Base-by-base conservation (phyloP, 495 filamentous ascomycete species). In the Aspergillus saccharolyticus region DNA sequence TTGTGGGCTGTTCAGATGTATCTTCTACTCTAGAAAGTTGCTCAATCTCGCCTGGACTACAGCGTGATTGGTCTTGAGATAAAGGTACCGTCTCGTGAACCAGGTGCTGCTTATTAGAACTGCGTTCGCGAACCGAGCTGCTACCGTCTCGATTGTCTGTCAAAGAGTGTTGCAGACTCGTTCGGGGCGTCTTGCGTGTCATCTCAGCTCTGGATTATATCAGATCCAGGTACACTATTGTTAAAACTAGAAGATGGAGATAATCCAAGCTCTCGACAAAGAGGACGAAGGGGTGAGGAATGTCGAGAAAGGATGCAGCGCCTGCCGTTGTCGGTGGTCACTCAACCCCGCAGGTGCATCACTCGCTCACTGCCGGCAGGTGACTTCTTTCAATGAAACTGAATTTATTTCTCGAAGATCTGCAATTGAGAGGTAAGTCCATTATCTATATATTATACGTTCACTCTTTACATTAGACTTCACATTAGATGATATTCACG, bases 1-100 rank as follows among this genome's bases (percentile, higher is more conserved):
- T 80, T 12, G 74, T 78, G 6, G 77, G 77, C 51, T 77, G 73
- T 17, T 70, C 68, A 56, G 68, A 69, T 6, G 68, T 62, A 48
- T 75, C 73, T 54, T 72, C 68, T 15, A 69, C 66, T 16, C 69
- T 66, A 28, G 78, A 78, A 0, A 80, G 61, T 20, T 62, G 70
- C 33, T 77, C 72, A 53, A 73, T 71, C 50, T 72, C 71, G 25
- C 42, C 45, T 44, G 18, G 10, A 25, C 44, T 44, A 33, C 24
- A 20, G 25, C 33, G 10, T 17, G 30, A 25, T 47, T 39, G 15
- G 49, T 42, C 42, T 21, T 33, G 43, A 8, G 25, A 17, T 14
- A 28, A 47, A 21, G 43, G 3, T 22, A 15, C 10, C 4, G 33
- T 42, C 3, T 21, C 19, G 8, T 47, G 44, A 19, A 22, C 19